Conservation (phyloP, 805 yeast species). For the Candida ortonii region DNA sequence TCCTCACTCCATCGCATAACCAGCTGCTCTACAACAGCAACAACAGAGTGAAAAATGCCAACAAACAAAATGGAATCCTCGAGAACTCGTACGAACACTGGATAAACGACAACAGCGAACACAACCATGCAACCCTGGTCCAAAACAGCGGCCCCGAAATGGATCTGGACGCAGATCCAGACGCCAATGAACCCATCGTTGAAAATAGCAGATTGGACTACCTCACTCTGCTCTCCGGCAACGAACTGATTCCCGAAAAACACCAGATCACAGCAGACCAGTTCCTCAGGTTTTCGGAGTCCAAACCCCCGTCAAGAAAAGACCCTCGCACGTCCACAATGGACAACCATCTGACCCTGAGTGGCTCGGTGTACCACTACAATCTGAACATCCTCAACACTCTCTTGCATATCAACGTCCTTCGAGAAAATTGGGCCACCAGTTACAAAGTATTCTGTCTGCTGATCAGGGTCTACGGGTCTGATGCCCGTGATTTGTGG, state of each 20-base stretch:
- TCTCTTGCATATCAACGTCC: conserved; percentile 48
- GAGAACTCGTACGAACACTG: conserved; percentile 24
- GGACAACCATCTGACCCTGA: conserved; percentile 8
- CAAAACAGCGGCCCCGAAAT: conserved; percentile 1
- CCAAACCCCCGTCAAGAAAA: conserved; percentile 1
- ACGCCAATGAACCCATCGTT: background rate
- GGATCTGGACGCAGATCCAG: conserved; percentile 1
- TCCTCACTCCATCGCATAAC: conserved; percentile 1
- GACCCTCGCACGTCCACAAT: conserved; percentile 2
- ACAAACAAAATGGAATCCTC: conserved; percentile 14
- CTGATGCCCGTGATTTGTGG: conserved; percentile 62
- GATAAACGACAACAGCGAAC: conserved; percentile 10
- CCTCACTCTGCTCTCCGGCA: conserved; percentile 11
- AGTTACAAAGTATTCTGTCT: conserved; percentile 54
- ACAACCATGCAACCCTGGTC: conserved; percentile 1
- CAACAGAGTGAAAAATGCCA: conserved; percentile 12
- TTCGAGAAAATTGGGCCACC: conserved; percentile 49
- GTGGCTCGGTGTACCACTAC: conserved; percentile 15
- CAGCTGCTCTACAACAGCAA: conserved; percentile 9
- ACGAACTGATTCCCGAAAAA: conserved; percentile 12
- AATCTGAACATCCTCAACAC: conserved; percentile 34
- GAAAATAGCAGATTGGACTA: conserved; percentile 9
- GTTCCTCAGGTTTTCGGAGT: conserved; percentile 10
- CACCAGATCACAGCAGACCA: conserved; percentile 15
- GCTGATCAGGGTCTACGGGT: conserved; percentile 44